These are phyloP conservation scores for Bolboschoenus planiculmis DNA, from an alignment of 176 grass and related monocot species.

Conservation along the genomic window DNA sequence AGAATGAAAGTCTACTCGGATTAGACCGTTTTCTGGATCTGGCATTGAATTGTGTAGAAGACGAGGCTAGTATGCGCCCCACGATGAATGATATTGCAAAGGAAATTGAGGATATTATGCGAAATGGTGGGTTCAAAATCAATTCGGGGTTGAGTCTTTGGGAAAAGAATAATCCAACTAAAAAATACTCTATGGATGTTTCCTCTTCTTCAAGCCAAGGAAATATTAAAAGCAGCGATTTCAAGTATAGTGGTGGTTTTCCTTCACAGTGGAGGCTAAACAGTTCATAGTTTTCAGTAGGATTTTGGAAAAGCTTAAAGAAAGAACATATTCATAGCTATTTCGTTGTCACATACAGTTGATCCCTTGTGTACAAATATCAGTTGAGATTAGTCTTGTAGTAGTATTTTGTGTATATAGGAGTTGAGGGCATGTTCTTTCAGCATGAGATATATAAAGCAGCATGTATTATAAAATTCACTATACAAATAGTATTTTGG, in stretches of 20 bases:
- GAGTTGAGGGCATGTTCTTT: too few relatives aligned
- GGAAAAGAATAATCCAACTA: slow-evolving; percentile 28
- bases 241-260: slow-evolving; percentile 58
- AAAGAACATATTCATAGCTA: too few relatives aligned
- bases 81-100: slow-evolving; percentile 51
- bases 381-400: too few relatives aligned
- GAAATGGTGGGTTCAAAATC: slow-evolving; percentile 31
- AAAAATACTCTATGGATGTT: slow-evolving; percentile 28
- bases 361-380: too few relatives aligned
- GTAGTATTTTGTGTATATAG: too few relatives aligned
- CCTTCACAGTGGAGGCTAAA: slow-evolving; percentile 38
- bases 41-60: slow-evolving; percentile 47
- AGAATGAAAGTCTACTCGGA: slow-evolving; percentile 27
- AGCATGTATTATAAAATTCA: too few relatives aligned
- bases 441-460: too few relatives aligned
- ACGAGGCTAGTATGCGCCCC: slow-evolving; percentile 28
- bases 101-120: slow-evolving; percentile 67
- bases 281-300: too few relatives aligned
- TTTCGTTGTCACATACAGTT: too few relatives aligned
- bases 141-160: slow-evolving; percentile 38
- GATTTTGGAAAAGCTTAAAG: too few relatives aligned
- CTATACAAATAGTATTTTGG: too few relatives aligned
- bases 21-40: slow-evolving; percentile 44
- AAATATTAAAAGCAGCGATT: slow-evolving; percentile 48
- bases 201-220: slow-evolving; percentile 16